These are phyloP conservation scores for Xylaria sp. DNA, from an alignment of 2,329 filamentous ascomycete species.

Conservation along the genomic window DNA sequence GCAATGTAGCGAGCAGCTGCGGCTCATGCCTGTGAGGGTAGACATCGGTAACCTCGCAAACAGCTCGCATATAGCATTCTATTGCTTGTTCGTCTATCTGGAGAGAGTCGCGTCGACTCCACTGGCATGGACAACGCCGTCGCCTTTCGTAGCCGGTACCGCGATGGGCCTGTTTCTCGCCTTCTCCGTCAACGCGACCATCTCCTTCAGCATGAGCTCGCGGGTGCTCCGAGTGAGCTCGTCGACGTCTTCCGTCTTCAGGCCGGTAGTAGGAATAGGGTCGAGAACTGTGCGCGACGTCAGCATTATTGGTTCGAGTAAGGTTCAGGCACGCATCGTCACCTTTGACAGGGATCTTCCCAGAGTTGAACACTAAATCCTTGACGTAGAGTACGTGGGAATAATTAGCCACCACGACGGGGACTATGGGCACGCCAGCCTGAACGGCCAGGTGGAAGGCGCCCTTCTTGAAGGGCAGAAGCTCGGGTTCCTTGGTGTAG, in stretches of 20 bases:
- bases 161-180: slow-evolving; percentile 46
- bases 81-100: not conserved
- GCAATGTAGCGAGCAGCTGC: slow-evolving; percentile 4
- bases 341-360: slow-evolving; percentile 77
- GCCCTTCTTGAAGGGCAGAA: slow-evolving; percentile 98
- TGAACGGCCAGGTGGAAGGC: slow-evolving; percentile 96
- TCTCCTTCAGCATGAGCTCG: slow-evolving; percentile 74
- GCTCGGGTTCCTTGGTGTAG: slow-evolving; percentile 76
- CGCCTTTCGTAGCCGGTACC: slow-evolving; percentile 27
- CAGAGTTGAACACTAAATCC: slow-evolving; percentile 65
- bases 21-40: not conserved
- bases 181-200: slow-evolving; percentile 56
- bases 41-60: not conserved
- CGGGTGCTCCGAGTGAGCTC: slow-evolving; percentile 68
- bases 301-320: slow-evolving; percentile 4
- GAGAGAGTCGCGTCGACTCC: slow-evolving; percentile 36
- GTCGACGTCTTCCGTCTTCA: slow-evolving; percentile 78
- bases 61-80: not conserved
- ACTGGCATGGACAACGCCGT: slow-evolving; percentile 38
- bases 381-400: slow-evolving; percentile 70
- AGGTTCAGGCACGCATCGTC: slow-evolving; percentile 26
- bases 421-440: slow-evolving; percentile 90
- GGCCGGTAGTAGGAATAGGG: slow-evolving; percentile 74
- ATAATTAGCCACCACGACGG: slow-evolving; percentile 80
- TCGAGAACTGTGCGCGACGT: slow-evolving; percentile 65